These are phyloP conservation scores for Ephemerocybe angulata DNA, from an alignment of 768 basidiomycete species.

Conservation along the genomic window DNA sequence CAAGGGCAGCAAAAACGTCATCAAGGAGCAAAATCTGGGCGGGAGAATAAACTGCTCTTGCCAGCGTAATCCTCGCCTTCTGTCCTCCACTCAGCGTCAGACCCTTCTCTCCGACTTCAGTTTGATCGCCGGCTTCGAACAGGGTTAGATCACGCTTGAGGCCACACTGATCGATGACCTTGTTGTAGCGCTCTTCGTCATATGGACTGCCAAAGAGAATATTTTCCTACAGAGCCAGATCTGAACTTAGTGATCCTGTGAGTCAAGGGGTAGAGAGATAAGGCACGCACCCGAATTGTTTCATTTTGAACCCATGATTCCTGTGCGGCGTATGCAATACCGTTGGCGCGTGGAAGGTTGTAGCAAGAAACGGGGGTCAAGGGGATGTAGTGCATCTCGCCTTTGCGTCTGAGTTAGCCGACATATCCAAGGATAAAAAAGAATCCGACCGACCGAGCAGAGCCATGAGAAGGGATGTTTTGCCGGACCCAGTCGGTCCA, in stretches of 20 bases:
- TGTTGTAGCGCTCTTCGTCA: conserved; percentile 69
- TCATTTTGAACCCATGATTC: conserved; percentile 81
- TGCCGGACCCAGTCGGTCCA: conserved; percentile 57
- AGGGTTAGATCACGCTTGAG: conserved; percentile 67
- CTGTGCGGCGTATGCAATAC: conserved; percentile 75
- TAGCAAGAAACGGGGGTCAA: conserved; percentile 52
- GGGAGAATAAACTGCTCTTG: conserved; percentile 42
- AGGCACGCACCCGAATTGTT: conserved; percentile 49
- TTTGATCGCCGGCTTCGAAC: conserved; percentile 60
- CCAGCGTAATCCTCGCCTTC: conserved; percentile 45
- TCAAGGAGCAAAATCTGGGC: conserved; percentile 66
- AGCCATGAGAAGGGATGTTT: conserved; percentile 63
- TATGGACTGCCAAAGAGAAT: conserved; percentile 73
- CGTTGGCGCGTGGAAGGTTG: conserved; percentile 58
- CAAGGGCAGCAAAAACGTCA: conserved; percentile 65
- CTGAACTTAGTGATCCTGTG: not conserved
- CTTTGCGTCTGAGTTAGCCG: conserved; percentile 16
- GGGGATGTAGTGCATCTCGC: conserved; percentile 63
- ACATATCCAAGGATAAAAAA: no score
- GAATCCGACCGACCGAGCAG: conserved; percentile 38
- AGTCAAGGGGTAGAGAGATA: not conserved
- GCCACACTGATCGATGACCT: conserved; percentile 67
- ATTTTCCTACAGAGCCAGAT: conserved; percentile 44
- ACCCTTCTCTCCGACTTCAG: conserved; percentile 70
- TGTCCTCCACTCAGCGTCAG: conserved; percentile 43